Percentiles rank a stretch among this genome's conserved stretches.
Conservation (phyloP, 305 asterid species). For the Petunia hybrid region DNA sequence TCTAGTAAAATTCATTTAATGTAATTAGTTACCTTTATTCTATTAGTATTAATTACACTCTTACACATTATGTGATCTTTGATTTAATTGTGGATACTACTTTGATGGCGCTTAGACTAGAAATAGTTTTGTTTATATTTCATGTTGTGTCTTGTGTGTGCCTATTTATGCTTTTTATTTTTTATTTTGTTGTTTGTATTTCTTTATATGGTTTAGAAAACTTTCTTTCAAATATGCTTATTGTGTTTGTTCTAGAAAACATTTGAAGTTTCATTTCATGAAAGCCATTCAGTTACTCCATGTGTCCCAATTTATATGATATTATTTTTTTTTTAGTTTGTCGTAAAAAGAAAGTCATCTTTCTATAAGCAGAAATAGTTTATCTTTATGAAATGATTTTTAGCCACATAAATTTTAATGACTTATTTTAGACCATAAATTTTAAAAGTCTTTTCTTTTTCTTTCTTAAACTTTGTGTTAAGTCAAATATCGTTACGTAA, state of each 20-base stretch:
- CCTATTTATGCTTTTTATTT: neutral
- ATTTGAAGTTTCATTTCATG: neutral
- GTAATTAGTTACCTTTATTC: neutral
- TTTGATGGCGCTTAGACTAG: neutral
- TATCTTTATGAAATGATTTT: too few relatives aligned
- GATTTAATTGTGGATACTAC: neutral
- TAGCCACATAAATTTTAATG: too few relatives aligned
- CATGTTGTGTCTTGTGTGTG: neutral
- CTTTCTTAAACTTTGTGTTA: too few relatives aligned
- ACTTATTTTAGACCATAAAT: too few relatives aligned
- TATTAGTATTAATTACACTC: neutral
- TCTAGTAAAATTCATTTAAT: conserved; percentile 22
- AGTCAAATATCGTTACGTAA: too few relatives aligned
- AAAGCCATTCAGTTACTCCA: neutral
- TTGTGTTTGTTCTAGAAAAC: neutral
- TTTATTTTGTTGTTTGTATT: neutral
- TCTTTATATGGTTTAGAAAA: too few relatives aligned
- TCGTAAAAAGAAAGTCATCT: too few relatives aligned
- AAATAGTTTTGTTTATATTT: neutral
- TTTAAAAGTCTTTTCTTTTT: too few relatives aligned
- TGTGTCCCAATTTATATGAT: too few relatives aligned
- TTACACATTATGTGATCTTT: neutral
- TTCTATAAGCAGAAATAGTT: too few relatives aligned
- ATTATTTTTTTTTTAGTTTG: too few relatives aligned
- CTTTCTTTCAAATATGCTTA: too few relatives aligned